phyloP scores from a whole-genome alignment of 768 basidiomycete species.

The Coprinopsis sp. region DNA sequence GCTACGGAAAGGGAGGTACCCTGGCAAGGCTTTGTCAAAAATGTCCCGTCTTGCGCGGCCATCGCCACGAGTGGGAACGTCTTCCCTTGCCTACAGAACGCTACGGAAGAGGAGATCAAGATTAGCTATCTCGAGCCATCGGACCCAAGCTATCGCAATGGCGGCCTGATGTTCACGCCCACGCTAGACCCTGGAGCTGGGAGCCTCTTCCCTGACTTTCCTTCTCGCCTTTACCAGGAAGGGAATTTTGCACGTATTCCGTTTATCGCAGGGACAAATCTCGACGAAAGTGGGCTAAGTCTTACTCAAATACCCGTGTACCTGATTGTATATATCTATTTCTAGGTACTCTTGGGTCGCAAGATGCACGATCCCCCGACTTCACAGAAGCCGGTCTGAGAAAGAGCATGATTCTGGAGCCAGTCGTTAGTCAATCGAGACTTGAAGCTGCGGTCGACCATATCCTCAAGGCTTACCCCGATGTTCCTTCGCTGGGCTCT shows the following conservation, averaged over 20 bases:
- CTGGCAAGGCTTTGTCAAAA: slow-evolving; percentile 36
- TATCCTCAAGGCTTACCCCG: slow-evolving; percentile 36
- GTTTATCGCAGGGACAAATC: slow-evolving; percentile 40
- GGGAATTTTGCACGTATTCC: slow-evolving; percentile 31
- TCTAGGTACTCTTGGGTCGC: slow-evolving; percentile 35
- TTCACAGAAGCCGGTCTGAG: slow-evolving; percentile 23
- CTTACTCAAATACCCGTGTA: neutral
- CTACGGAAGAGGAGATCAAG: slow-evolving; percentile 20
- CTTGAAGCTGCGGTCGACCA: slow-evolving; percentile 19
- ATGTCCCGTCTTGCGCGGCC: slow-evolving; percentile 29
- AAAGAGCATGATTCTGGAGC: slow-evolving; percentile 22
- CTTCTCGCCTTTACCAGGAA: slow-evolving; percentile 27
- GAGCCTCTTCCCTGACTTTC: slow-evolving; percentile 35
- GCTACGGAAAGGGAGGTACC: slow-evolving; percentile 26
- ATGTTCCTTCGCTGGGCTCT: slow-evolving; percentile 37
- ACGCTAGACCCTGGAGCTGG: slow-evolving; percentile 35
- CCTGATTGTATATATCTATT: neutral
- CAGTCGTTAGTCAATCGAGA: slow-evolving; percentile 20
- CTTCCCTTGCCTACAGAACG: slow-evolving; percentile 29
- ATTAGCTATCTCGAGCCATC: slow-evolving; percentile 15
- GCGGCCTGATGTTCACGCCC: slow-evolving; percentile 28
- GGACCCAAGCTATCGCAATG: slow-evolving; percentile 5
- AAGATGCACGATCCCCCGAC: slow-evolving; percentile 11
- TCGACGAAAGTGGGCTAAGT: slow-evolving; percentile 41
- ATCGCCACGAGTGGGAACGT: slow-evolving; percentile 23